Evolutionary conservation across 2,329 filamentous ascomycete genomes (phyloP).

Genomic region (Teratosphaeria nubilosa): DNA sequence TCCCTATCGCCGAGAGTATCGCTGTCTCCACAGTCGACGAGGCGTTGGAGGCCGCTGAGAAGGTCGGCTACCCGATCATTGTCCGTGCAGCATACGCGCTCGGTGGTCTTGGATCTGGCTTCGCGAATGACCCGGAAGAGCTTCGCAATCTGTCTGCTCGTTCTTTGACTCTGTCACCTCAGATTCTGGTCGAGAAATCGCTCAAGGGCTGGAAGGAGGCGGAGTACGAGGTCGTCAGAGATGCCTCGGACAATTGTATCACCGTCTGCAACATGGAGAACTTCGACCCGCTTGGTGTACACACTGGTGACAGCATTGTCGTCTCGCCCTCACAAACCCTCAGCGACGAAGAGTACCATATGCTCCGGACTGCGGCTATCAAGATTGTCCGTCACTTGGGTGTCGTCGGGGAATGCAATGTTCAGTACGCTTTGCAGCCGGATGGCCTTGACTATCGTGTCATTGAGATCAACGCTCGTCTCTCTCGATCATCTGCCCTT

Average conservation of each 20-base stretch:
- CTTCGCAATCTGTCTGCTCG: slow-evolving; percentile 86
- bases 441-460: slow-evolving; percentile 97
- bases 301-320: slow-evolving; percentile 97
- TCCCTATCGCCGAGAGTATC: slow-evolving; percentile 92
- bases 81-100: slow-evolving; percentile 94
- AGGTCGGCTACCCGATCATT: slow-evolving; percentile 93
- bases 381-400: slow-evolving; percentile 97
- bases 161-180: slow-evolving; percentile 84
- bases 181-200: slow-evolving; percentile 96
- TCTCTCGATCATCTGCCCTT: slow-evolving; percentile 91
- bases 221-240: slow-evolving; percentile 95
- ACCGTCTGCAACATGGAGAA: slow-evolving; percentile 99
- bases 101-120: slow-evolving; percentile 90
- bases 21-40: slow-evolving; percentile 87
- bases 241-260: slow-evolving; percentile 97
- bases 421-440: slow-evolving; percentile 93
- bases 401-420: slow-evolving; percentile 97
- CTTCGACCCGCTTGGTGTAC: slow-evolving; percentile 93
- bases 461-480: slow-evolving; percentile 97
- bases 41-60: slow-evolving; percentile 74
- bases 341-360: slow-evolving; percentile 98
- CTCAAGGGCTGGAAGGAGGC: slow-evolving; percentile 99
- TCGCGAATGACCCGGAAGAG: slow-evolving; percentile 89
- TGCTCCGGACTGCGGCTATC: slow-evolving; percentile 94
- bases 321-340: slow-evolving; percentile 94